Conservation (phyloP, 2,329 filamentous ascomycete genomes). For the Calycina marina region DNA sequence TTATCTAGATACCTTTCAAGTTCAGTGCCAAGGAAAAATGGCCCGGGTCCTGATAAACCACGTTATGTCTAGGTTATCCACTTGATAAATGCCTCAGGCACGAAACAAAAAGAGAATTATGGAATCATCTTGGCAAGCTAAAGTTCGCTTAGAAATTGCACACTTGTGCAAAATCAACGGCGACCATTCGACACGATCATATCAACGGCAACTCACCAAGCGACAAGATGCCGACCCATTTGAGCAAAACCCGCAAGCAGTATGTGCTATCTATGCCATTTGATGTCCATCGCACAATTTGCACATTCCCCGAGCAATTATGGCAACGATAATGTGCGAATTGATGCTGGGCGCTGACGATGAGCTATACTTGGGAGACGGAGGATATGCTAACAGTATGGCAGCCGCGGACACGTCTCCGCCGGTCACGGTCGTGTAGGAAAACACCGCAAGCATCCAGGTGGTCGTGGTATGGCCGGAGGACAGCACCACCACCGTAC, state of each 20-base stretch:
- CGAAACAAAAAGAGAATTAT: too few species aligned
- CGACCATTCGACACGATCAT: too few species aligned
- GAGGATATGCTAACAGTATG: neutral
- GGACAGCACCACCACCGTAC: constrained; percentile 98
- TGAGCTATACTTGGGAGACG: neutral
- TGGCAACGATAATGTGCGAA: constrained; percentile 1
- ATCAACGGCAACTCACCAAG: constrained; percentile 22
- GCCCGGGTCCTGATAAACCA: too few species aligned
- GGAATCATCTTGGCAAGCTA: too few species aligned
- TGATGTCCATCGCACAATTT: constrained; percentile 2
- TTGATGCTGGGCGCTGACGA: neutral
- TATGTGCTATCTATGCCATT: constrained; percentile 30
- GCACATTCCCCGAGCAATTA: constrained; percentile 2
- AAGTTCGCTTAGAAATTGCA: too few species aligned
- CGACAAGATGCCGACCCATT: constrained; percentile 57
- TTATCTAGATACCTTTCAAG: too few species aligned
- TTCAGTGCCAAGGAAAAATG: too few species aligned
- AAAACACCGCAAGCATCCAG: constrained; percentile 91
- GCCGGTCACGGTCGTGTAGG: constrained; percentile 97
- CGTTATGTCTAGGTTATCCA: too few species aligned
- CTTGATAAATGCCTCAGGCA: too few species aligned
- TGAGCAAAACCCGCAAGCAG: constrained; percentile 67
- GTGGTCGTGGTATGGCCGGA: constrained; percentile 84
- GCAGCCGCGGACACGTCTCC: constrained; percentile 90
- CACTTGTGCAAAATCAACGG: too few species aligned